These are phyloP conservation scores for Clohesyomyces aquaticus DNA, from an alignment of 495 filamentous ascomycete genomes.

Conservation along the genomic window DNA sequence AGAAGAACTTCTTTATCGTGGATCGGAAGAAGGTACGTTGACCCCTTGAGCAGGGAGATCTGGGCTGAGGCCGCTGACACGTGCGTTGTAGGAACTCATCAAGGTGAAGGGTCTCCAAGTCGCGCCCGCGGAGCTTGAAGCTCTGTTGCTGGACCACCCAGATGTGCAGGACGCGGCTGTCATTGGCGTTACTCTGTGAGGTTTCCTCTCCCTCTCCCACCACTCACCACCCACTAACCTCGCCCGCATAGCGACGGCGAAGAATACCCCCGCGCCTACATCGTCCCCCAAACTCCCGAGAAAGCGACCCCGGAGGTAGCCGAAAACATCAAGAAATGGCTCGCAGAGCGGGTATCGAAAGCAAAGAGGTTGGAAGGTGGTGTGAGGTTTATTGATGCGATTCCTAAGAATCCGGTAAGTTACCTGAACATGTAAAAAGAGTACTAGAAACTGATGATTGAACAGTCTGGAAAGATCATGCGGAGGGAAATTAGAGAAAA, in stretches of 20 bases:
- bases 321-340: constrained; percentile 42
- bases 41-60: too few species aligned
- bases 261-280: constrained; percentile 47
- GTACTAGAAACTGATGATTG: neutral
- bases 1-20: constrained; percentile 48
- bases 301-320: constrained; percentile 30
- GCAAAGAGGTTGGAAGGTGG: constrained; percentile 47
- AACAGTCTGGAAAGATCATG: constrained; percentile 49
- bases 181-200: constrained; percentile 46
- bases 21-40: constrained; percentile 51
- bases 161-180: constrained; percentile 47
- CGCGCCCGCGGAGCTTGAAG: constrained; percentile 50
- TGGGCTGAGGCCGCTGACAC: too few species aligned
- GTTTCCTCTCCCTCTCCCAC: constrained; percentile 1
- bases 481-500: constrained; percentile 45
- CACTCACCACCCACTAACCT: neutral
- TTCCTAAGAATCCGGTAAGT: constrained; percentile 50
- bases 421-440: neutral
- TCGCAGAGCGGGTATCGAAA: constrained; percentile 40
- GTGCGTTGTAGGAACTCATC: constrained; percentile 46
- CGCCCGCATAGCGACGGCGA: constrained; percentile 41
- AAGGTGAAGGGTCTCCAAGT: constrained; percentile 50
- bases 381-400: constrained; percentile 42
- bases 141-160: constrained; percentile 47
- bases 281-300: constrained; percentile 37